Evolutionary conservation across 106 monocot species (phyloP).

Genomic region (Dendrobium catenatum): DNA sequence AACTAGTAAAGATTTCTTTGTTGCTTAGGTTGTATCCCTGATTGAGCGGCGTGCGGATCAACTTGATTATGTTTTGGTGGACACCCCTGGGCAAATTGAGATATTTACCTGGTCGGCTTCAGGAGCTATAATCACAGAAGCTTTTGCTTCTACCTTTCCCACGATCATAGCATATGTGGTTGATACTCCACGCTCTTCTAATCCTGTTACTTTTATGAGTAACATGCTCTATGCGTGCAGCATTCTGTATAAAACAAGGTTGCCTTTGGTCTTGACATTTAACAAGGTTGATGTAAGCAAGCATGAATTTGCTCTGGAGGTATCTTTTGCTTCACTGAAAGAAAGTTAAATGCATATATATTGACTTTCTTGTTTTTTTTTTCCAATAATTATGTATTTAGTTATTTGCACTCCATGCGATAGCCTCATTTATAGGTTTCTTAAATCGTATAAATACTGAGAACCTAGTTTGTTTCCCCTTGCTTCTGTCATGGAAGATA

Average conservation of each 20-base stretch:
- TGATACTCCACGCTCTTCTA: constrained; percentile 85
- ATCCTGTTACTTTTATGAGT: constrained; percentile 95
- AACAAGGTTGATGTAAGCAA: constrained; percentile 93
- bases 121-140: constrained; percentile 92
- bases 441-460: background rate
- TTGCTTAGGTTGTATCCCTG: constrained; percentile 69
- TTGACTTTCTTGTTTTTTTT: background rate
- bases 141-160: constrained; percentile 96
- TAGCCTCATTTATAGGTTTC: background rate
- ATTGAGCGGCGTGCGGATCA: constrained; percentile 87
- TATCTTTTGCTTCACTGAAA: constrained; percentile 13
- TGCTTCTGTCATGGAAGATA: background rate
- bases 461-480: background rate
- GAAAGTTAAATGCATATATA: background rate
- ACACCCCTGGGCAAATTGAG: constrained; percentile 97
- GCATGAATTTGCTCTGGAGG: constrained; percentile 97
- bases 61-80: constrained; percentile 92
- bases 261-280: constrained; percentile 80
- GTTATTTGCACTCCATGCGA: background rate
- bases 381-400: background rate
- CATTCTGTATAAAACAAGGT: constrained; percentile 94
- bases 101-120: constrained; percentile 99
- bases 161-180: constrained; percentile 90
- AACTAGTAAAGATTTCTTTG: background rate
- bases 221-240: constrained; percentile 99